Evolutionary conservation across 768 basidiomycete species (phyloP).

Genomic region (Suillus placidus): DNA sequence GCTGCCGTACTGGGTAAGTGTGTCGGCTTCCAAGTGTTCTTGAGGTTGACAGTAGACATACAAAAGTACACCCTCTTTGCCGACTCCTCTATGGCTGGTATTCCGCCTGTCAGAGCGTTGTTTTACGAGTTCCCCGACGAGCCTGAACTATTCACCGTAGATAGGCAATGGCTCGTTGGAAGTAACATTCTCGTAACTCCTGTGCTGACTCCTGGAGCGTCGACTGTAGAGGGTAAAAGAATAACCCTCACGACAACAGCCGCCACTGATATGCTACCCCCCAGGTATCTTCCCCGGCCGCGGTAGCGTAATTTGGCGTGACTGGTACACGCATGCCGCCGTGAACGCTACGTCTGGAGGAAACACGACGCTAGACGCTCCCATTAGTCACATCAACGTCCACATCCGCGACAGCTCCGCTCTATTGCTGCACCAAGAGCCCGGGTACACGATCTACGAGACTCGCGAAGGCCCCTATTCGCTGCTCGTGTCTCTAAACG

Average conservation of each 20-base stretch:
- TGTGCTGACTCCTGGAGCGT: slow-evolving; percentile 67
- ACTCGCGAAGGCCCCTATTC: slow-evolving; percentile 64
- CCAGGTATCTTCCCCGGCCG: slow-evolving; percentile 68
- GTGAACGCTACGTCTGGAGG: slow-evolving; percentile 45
- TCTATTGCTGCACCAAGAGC: slow-evolving; percentile 61
- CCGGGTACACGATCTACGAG: slow-evolving; percentile 70
- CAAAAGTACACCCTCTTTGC: slow-evolving; percentile 72
- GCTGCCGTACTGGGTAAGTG: slow-evolving; percentile 76
- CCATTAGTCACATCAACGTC: slow-evolving; percentile 75
- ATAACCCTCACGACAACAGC: background rate
- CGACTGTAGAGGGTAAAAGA: slow-evolving; percentile 61
- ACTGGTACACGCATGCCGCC: slow-evolving; percentile 70
- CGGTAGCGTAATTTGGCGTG: slow-evolving; percentile 62
- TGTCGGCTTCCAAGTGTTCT: background rate
- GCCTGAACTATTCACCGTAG: slow-evolving; percentile 60
- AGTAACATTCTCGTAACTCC: slow-evolving; percentile 74
- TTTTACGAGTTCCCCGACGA: slow-evolving; percentile 81
- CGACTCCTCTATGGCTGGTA: slow-evolving; percentile 62
- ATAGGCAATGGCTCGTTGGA: slow-evolving; percentile 75
- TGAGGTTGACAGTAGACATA: slow-evolving; percentile 2
- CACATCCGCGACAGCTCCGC: slow-evolving; percentile 73
- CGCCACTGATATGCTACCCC: background rate
- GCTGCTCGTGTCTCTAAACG: slow-evolving; percentile 59
- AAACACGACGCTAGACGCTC: slow-evolving; percentile 59
- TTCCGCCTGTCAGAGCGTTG: slow-evolving; percentile 73